Evolutionary conservation across 768 basidiomycete genomes (phyloP).

Genomic region (Russula brevipes): DNA sequence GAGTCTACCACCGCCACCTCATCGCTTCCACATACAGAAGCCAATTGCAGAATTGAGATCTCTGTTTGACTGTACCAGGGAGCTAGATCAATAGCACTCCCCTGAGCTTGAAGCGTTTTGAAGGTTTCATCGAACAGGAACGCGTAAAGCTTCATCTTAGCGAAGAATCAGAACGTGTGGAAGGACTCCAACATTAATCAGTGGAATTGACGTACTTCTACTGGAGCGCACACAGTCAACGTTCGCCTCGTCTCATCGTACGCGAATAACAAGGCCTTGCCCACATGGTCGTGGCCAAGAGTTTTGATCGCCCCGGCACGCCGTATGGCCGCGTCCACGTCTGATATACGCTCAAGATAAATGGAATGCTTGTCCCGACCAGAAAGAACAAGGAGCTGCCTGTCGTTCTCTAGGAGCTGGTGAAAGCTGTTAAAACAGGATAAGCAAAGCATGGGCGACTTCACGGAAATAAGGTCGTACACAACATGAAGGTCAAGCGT

Average conservation of each 20-base stretch:
- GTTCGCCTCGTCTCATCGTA: slow-evolving; percentile 50
- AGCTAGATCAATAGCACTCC: slow-evolving; percentile 37
- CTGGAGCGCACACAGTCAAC: slow-evolving; percentile 42
- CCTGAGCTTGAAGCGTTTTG: slow-evolving; percentile 38
- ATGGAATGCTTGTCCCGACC: neutral
- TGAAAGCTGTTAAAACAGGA: slow-evolving; percentile 4
- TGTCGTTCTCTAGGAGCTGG: slow-evolving; percentile 16
- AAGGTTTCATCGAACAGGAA: slow-evolving; percentile 46
- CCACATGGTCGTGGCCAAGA: slow-evolving; percentile 43
- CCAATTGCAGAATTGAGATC: slow-evolving; percentile 33
- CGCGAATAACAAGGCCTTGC: slow-evolving; percentile 40
- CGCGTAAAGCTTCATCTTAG: slow-evolving; percentile 38
- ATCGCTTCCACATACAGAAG: slow-evolving; percentile 46
- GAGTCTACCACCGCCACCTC: slow-evolving; percentile 51
- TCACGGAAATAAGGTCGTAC: neutral
- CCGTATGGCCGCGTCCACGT: neutral
- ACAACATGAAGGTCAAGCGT: neutral
- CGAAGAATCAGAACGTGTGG: neutral
- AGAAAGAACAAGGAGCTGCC: slow-evolving; percentile 11
- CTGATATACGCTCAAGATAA: slow-evolving; percentile 9
- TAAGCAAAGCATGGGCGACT: neutral
- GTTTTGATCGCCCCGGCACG: neutral
- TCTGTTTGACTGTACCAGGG: slow-evolving; percentile 38
- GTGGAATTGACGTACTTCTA: slow-evolving; percentile 33
- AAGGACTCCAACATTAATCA: neutral